Conservation (phyloP, 1,284 basidiomycete species). For the Papiliotrema flavescens region DNA sequence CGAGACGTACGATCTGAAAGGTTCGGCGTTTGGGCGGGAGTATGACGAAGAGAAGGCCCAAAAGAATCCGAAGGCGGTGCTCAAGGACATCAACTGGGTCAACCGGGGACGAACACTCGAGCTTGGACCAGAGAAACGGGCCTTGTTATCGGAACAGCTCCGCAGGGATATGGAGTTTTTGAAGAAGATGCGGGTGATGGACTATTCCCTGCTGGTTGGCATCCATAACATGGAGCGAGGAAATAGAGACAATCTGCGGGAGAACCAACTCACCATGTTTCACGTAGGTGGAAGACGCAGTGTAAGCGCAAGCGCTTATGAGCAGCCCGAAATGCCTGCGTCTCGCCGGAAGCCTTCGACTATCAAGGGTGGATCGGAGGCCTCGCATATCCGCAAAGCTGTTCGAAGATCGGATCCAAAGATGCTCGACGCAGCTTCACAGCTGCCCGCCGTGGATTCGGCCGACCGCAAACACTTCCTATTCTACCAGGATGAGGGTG, state of each 20-base stretch:
- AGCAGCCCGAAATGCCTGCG: slow-evolving; percentile 61
- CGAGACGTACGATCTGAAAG: slow-evolving; percentile 97
- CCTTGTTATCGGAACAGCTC: slow-evolving; percentile 83
- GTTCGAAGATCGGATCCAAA: slow-evolving; percentile 80
- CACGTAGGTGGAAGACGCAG: slow-evolving; percentile 57
- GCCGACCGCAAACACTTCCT: slow-evolving; percentile 79
- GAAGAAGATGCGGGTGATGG: slow-evolving; percentile 84
- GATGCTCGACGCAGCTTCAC: slow-evolving; percentile 60
- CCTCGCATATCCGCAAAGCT: slow-evolving; percentile 75
- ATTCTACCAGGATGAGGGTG: slow-evolving; percentile 97
- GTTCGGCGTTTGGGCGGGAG: slow-evolving; percentile 82
- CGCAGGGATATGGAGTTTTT: slow-evolving; percentile 81
- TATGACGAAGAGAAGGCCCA: slow-evolving; percentile 81
- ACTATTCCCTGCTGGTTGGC: slow-evolving; percentile 90
- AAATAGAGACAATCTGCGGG: slow-evolving; percentile 84
- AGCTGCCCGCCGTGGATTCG: slow-evolving; percentile 62
- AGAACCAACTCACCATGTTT: slow-evolving; percentile 86
- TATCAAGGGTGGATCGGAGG: slow-evolving; percentile 63
- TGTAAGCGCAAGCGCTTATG: slow-evolving; percentile 3
- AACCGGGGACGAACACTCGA: slow-evolving; percentile 72
- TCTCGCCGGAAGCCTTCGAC: slow-evolving; percentile 59
- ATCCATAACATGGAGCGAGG: slow-evolving; percentile 89
- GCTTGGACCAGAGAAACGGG: slow-evolving; percentile 89
- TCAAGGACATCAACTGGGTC: slow-evolving; percentile 98
- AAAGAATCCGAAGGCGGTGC: slow-evolving; percentile 76